Percentiles rank a stretch among this genome's conserved stretches.
These are phyloP conservation scores for Candida michaelii DNA, from an alignment of 805 yeast genomes.

Conservation along the genomic window DNA sequence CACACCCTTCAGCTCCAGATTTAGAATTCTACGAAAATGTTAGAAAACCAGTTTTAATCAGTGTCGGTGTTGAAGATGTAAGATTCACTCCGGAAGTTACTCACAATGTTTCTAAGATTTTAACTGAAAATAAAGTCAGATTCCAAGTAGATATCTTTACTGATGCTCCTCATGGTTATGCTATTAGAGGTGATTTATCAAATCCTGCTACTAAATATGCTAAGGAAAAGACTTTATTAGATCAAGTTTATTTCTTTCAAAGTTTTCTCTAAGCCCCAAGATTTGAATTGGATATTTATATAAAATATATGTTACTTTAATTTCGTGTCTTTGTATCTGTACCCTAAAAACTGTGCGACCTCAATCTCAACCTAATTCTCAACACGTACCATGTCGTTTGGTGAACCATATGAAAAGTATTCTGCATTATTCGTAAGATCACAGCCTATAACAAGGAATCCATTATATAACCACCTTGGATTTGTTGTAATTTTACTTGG, in stretches of 20 bases:
- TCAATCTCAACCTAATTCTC: too few relatives aligned
- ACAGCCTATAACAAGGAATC: slow-evolving; percentile 22
- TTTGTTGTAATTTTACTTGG: slow-evolving; percentile 22
- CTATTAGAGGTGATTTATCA: slow-evolving; percentile 68
- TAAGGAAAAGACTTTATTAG: slow-evolving; percentile 57
- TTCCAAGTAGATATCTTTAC: slow-evolving; percentile 60
- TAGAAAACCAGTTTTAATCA: slow-evolving; percentile 59
- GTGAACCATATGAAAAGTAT: slow-evolving; percentile 29
- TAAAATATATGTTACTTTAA: background rate
- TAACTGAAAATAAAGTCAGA: slow-evolving; percentile 46
- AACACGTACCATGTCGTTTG: slow-evolving; percentile 17
- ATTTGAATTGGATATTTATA: too few relatives aligned
- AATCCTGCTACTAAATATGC: slow-evolving; percentile 57
- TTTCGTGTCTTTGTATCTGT: background rate
- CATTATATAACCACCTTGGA: slow-evolving; percentile 16
- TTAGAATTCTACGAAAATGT: slow-evolving; percentile 57
- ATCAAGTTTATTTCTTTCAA: slow-evolving; percentile 31
- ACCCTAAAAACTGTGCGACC: too few relatives aligned
- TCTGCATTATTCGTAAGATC: slow-evolving; percentile 22
- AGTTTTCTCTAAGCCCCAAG: slow-evolving; percentile 6
- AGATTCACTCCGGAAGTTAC: slow-evolving; percentile 62
- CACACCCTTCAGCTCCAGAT: slow-evolving; percentile 77
- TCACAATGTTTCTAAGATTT: slow-evolving; percentile 51
- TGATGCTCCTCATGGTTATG: slow-evolving; percentile 71
- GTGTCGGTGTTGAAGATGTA: slow-evolving; percentile 68